Conservation (phyloP, 2,329 filamentous ascomycete genomes). For the Cladosporium sp. region DNA sequence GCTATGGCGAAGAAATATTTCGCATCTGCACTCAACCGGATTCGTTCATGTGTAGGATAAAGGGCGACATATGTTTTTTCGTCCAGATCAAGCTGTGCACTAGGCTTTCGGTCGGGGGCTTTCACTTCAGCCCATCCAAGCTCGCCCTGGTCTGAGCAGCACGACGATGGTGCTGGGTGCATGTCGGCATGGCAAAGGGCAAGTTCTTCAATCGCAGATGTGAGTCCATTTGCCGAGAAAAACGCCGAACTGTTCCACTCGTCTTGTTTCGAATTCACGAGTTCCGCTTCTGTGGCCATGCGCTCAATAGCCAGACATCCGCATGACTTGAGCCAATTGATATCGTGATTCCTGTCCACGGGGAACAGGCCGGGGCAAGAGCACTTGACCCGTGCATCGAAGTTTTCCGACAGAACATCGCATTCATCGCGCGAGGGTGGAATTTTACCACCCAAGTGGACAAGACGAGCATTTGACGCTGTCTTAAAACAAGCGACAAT, state of each 20-base stretch:
- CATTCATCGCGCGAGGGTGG: neutral
- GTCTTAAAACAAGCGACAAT: neutral
- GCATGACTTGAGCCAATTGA: neutral
- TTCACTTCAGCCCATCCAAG: neutral
- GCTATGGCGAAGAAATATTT: slow-evolving; percentile 12
- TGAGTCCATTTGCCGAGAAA: neutral
- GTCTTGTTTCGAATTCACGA: neutral
- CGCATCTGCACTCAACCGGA: slow-evolving; percentile 8
- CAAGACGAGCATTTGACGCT: neutral
- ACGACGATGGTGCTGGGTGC: neutral
- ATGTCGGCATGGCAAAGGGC: neutral
- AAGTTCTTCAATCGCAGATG: neutral
- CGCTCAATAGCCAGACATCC: neutral
- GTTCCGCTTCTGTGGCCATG: neutral
- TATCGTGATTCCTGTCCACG: neutral
- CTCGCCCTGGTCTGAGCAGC: neutral
- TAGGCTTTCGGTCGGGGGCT: slow-evolving; percentile 2
- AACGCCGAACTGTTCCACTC: slow-evolving; percentile 1
- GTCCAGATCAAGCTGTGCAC: neutral
- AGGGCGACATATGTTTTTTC: neutral
- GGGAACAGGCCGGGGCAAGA: neutral
- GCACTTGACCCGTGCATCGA: slow-evolving; percentile 1
- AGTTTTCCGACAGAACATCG: slow-evolving; percentile 4
- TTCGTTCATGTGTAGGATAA: slow-evolving; percentile 3
- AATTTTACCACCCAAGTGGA: neutral